Percentiles rank a stretch among this genome's conserved stretches.
phyloP scores from a whole-genome alignment of 345 rosid species.

The Populus davidiana region DNA sequence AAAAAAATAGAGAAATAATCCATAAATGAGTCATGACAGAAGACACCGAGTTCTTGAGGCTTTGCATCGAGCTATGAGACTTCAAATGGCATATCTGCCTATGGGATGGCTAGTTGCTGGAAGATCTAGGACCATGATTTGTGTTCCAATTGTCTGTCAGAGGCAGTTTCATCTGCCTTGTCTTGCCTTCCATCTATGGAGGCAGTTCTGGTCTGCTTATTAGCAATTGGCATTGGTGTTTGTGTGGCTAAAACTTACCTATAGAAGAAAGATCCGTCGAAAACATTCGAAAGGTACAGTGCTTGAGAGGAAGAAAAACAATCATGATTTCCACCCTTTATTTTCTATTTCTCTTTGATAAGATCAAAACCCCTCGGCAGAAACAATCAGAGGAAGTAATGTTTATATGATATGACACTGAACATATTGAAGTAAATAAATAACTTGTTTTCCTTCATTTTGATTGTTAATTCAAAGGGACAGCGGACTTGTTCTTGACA shows the following conservation, averaged over 20 bases:
- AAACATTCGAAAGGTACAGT: constrained; percentile 10
- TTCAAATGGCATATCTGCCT: constrained; percentile 17
- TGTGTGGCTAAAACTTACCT: constrained; percentile 23
- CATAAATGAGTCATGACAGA: background rate
- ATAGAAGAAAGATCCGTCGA: constrained; percentile 4
- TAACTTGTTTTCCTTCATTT: too few relatives aligned
- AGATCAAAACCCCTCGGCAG: too few relatives aligned
- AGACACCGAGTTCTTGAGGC: constrained; percentile 33
- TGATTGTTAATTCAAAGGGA: too few relatives aligned
- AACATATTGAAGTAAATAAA: too few relatives aligned
- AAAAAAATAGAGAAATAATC: too few relatives aligned
- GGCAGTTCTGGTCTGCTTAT: constrained; percentile 17
- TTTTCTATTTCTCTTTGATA: too few relatives aligned
- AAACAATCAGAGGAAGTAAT: too few relatives aligned
- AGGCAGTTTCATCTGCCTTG: constrained; percentile 29
- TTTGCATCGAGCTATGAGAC: constrained; percentile 17
- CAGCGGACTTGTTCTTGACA: too few relatives aligned
- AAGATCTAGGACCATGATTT: constrained; percentile 29
- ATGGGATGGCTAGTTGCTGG: constrained; percentile 49
- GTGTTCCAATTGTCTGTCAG: constrained; percentile 35
- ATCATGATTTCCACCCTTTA: too few relatives aligned
- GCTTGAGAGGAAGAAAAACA: too few relatives aligned
- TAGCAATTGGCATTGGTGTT: constrained; percentile 30
- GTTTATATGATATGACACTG: too few relatives aligned
- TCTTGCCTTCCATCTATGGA: constrained; percentile 41